These are phyloP conservation scores for Pseudodiploospora longispora DNA, from an alignment of 2,329 filamentous ascomycete species.

Conservation along the genomic window DNA sequence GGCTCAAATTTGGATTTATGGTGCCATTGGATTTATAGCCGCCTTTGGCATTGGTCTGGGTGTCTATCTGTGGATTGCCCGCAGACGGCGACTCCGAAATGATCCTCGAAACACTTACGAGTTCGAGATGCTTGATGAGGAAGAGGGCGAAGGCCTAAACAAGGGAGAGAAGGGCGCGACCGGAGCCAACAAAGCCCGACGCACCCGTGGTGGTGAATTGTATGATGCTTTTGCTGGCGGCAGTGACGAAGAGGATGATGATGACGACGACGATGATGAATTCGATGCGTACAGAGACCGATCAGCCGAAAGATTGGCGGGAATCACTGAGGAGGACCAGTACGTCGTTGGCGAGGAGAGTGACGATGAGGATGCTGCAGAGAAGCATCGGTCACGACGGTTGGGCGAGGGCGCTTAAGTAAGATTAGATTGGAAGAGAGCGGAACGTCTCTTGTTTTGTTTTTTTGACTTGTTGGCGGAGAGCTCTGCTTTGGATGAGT, in stretches of 20 bases:
- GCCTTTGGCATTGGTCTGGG: constrained; percentile 75
- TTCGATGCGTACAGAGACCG: constrained; percentile 35
- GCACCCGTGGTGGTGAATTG: constrained; percentile 71
- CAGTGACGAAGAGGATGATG: constrained; percentile 54
- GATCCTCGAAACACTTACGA: constrained; percentile 78
- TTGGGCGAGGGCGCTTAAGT: constrained; percentile 15
- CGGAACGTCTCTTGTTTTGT: too few species aligned
- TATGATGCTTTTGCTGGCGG: constrained; percentile 97
- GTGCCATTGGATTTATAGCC: constrained; percentile 73
- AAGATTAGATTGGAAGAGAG: too few species aligned
- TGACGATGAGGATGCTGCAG: constrained; percentile 31
- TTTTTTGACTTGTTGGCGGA: too few species aligned
- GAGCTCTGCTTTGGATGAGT: too few species aligned
- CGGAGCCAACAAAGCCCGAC: constrained; percentile 35
- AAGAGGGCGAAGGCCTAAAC: constrained; percentile 55
- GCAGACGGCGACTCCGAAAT: constrained; percentile 67
- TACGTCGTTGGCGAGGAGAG: constrained; percentile 45
- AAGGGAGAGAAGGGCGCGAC: constrained; percentile 36
- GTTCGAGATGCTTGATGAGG: constrained; percentile 84
- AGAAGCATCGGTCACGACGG: constrained; percentile 17
- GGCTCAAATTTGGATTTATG: constrained; percentile 91
- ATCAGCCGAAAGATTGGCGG: constrained; percentile 21
- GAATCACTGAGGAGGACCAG: constrained; percentile 25
- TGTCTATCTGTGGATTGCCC: constrained; percentile 73
- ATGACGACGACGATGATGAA: constrained; percentile 50